Percentiles rank a stretch among this genome's conserved stretches.
phyloP scores from a whole-genome alignment of 2,329 filamentous ascomycete genomes.

The Nothopassalora personata region DNA sequence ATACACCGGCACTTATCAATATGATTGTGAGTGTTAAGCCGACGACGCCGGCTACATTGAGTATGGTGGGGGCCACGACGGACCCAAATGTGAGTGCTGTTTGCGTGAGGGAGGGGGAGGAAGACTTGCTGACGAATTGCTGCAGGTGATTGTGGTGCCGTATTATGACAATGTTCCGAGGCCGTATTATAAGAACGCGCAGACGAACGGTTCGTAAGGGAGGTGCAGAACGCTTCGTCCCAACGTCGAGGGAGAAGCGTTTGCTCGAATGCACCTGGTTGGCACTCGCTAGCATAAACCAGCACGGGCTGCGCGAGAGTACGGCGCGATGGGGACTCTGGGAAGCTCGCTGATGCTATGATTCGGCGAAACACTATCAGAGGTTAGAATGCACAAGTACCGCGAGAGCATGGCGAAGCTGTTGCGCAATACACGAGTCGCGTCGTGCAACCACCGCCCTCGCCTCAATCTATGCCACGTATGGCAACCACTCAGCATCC shows the following conservation, averaged over 20 bases:
- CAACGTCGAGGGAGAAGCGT: no score
- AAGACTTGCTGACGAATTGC: not conserved
- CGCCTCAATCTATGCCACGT: no score
- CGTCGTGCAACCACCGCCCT: no score
- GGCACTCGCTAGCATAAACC: no score
- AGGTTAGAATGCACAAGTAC: no score
- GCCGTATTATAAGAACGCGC: conserved; percentile 19
- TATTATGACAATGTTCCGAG: conserved; percentile 47
- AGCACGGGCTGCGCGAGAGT: no score
- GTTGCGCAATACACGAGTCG: no score
- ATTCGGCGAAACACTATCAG: no score
- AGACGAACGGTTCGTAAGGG: not conserved
- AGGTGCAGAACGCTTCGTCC: not conserved
- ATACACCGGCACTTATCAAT: conserved; percentile 35
- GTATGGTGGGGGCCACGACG: conserved; percentile 42
- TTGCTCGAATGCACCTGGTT: no score
- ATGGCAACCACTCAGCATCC: not conserved
- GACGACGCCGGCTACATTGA: conserved; percentile 32
- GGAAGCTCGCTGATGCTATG: no score
- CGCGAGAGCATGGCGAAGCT: no score
- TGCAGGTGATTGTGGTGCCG: conserved; percentile 40
- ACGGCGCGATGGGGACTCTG: no score
- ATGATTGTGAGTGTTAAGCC: conserved; percentile 39
- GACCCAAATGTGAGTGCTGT: conserved; percentile 33
- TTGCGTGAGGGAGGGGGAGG: not conserved